These are phyloP conservation scores for Candida pseudoviswanathii DNA, from an alignment of 1,139 yeast species.

Conservation along the genomic window DNA sequence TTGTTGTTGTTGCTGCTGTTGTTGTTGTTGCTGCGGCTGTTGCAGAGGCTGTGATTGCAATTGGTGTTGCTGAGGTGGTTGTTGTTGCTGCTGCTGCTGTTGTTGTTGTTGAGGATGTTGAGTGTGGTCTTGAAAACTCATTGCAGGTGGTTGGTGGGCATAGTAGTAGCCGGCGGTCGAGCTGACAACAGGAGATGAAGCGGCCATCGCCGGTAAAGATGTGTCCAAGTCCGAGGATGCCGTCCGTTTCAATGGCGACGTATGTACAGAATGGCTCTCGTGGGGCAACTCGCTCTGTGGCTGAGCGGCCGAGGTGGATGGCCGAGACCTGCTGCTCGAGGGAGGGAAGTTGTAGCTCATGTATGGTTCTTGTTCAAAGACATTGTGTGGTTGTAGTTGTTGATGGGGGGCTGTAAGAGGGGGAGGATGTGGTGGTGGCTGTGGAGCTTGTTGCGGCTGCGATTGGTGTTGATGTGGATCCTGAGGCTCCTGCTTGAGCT, in stretches of 20 bases:
- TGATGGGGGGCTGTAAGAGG: background rate
- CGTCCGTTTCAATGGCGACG: conserved; percentile 15
- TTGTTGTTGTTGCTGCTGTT: conserved; percentile 6
- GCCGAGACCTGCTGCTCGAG: conserved; percentile 5
- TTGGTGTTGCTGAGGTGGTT: conserved; percentile 10
- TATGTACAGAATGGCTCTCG: conserved; percentile 12
- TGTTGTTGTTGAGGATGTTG: conserved; percentile 7
- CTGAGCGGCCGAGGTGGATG: conserved; percentile 4
- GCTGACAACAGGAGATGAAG: conserved; percentile 10
- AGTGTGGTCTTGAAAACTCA: conserved; percentile 6
- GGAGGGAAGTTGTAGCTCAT: conserved; percentile 9
- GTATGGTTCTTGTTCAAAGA: conserved; percentile 4
- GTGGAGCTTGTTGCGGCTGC: conserved; percentile 1
- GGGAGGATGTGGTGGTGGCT: background rate
- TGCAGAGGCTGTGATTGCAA: conserved; percentile 9
- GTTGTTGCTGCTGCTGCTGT: conserved; percentile 8
- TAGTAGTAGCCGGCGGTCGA: conserved; percentile 9
- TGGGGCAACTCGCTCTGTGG: conserved; percentile 5
- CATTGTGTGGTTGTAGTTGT: conserved; percentile 5
- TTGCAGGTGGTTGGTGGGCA: conserved; percentile 4
- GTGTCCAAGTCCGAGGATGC: conserved; percentile 15
- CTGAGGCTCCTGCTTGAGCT: conserved; percentile 1
- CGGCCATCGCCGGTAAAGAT: conserved; percentile 7
- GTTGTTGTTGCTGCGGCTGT: conserved; percentile 7
- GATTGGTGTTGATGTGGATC: conserved; percentile 3